Evolutionary conservation across 2,329 filamentous ascomycete species (phyloP).

Genomic region (Lanzia echinophila): DNA sequence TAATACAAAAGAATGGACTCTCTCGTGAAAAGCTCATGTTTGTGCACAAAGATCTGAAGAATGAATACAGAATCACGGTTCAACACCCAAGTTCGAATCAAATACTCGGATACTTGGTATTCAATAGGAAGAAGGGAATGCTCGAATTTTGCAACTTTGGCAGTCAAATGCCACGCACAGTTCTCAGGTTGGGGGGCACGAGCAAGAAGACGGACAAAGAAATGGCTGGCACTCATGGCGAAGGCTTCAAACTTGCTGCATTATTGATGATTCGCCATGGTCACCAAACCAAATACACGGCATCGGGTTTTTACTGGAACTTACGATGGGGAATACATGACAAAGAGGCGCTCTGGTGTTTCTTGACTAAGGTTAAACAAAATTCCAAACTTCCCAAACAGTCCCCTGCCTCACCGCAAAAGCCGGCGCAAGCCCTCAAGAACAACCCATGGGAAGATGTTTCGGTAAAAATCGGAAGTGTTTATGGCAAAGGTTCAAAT

Average conservation of each 20-base stretch:
- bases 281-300: slow-evolving; percentile 15
- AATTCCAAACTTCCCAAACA: background rate
- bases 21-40: background rate
- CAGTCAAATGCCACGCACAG: slow-evolving; percentile 9
- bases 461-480: slow-evolving; percentile 15
- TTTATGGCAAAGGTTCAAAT: background rate
- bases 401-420: background rate
- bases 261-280: slow-evolving; percentile 23
- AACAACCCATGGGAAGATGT: slow-evolving; percentile 18
- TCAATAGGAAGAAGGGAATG: background rate
- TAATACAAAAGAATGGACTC: background rate
- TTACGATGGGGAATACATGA: slow-evolving; percentile 15
- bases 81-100: background rate
- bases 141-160: background rate
- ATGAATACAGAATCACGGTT: background rate
- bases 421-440: background rate
- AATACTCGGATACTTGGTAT: background rate
- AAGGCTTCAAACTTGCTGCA: slow-evolving; percentile 27
- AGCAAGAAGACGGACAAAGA: slow-evolving; percentile 7
- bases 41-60: background rate
- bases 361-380: slow-evolving; percentile 1
- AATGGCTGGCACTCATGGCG: slow-evolving; percentile 25
- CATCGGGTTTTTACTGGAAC: slow-evolving; percentile 15
- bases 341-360: slow-evolving; percentile 13
- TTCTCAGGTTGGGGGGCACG: slow-evolving; percentile 15